Conservation (phyloP, 2,329 filamentous ascomycete species). For the Aspergillus fischeri region DNA sequence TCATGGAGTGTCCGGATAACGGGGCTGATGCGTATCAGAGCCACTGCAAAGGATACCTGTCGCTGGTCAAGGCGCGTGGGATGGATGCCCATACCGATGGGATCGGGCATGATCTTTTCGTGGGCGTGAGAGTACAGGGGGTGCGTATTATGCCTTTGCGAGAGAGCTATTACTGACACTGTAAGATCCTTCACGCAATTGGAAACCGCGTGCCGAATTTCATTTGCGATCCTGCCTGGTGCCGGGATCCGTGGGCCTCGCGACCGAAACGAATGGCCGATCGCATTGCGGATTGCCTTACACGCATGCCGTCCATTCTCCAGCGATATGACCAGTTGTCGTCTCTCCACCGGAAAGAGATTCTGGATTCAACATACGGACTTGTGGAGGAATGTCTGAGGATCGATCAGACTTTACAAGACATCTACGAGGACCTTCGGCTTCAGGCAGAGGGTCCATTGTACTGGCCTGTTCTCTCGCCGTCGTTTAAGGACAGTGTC, state of each 20-base stretch:
- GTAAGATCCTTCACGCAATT: conserved; percentile 29
- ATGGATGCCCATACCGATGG: conserved; percentile 28
- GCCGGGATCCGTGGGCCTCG: conserved; percentile 25
- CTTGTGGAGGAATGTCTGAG: conserved; percentile 24
- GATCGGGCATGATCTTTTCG: conserved; percentile 31
- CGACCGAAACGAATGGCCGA: conserved; percentile 23
- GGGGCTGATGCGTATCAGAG: conserved; percentile 27
- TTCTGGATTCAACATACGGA: conserved; percentile 11
- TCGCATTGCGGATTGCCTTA: conserved; percentile 29
- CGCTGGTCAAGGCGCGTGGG: conserved; percentile 30
- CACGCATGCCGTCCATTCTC: conserved; percentile 21
- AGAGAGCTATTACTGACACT: neutral
- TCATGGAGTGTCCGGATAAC: conserved; percentile 32
- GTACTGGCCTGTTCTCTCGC: conserved; percentile 28
- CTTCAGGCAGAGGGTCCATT: conserved; percentile 17
- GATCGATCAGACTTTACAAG: conserved; percentile 22
- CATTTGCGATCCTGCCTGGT: conserved; percentile 28
- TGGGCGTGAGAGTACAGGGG: conserved; percentile 26
- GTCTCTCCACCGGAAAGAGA: conserved; percentile 9
- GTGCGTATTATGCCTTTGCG: conserved; percentile 4
- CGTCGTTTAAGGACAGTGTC: conserved; percentile 5
- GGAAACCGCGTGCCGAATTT: conserved; percentile 20
- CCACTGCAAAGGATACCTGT: conserved; percentile 31
- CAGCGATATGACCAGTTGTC: conserved; percentile 12
- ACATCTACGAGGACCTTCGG: conserved; percentile 23